A percentile compares a stretch with the other conserved stretches of the same genome.
Conservation (phyloP, 108 stramenopile genomes). For the Pseudonitzschia multiseries region DNA sequence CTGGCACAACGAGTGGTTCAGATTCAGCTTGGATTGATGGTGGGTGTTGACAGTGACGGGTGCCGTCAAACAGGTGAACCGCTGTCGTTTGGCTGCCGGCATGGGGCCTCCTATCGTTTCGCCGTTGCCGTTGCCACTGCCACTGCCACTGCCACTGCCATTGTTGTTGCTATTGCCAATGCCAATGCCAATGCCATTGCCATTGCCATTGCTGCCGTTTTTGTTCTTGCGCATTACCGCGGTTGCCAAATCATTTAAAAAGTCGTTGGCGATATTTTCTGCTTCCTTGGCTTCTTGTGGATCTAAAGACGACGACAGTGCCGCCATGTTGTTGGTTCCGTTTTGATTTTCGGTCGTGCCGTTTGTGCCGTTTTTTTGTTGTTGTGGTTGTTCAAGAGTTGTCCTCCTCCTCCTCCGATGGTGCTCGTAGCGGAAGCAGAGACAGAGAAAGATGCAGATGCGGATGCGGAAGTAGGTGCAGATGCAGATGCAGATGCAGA, state of each 20-base stretch:
- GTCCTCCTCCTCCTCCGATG: too few relatives aligned
- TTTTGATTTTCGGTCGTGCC: not conserved
- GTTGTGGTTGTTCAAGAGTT: too few relatives aligned
- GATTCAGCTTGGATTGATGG: slow-evolving; percentile 13
- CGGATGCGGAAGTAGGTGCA: too few relatives aligned
- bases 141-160: too few relatives aligned
- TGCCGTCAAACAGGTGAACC: slow-evolving; percentile 14
- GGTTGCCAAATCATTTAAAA: slow-evolving; percentile 1
- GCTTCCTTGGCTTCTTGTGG: too few relatives aligned
- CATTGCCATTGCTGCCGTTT: not conserved
- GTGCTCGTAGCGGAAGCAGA: too few relatives aligned
- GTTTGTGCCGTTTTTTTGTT: too few relatives aligned
- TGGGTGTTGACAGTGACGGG: not conserved
- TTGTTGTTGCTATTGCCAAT: too few relatives aligned
- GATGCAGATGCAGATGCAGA: too few relatives aligned
- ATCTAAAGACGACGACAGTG: not conserved
- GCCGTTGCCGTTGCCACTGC: not conserved
- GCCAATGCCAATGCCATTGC: too few relatives aligned
- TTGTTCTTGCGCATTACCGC: not conserved
- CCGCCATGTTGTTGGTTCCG: not conserved
- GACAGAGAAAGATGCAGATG: too few relatives aligned
- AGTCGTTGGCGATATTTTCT: too few relatives aligned
- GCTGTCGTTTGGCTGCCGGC: slow-evolving; percentile 21
- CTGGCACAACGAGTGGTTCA: slow-evolving; percentile 4
- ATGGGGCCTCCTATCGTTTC: not conserved